Evolutionary conservation across 164 flowering plant genomes (phyloP).

Genomic region (Annona squamosa): DNA sequence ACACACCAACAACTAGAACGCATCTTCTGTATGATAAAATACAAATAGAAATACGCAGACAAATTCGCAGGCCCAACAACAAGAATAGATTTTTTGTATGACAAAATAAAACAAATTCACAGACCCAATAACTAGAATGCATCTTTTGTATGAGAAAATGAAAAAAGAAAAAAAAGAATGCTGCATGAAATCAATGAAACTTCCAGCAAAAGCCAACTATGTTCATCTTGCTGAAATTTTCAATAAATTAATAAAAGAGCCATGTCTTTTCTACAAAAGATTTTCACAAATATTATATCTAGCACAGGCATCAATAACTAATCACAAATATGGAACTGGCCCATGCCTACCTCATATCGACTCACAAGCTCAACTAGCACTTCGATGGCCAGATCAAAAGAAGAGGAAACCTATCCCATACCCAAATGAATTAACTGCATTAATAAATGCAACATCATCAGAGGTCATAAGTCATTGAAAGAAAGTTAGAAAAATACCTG

Average conservation of each 20-base stretch:
- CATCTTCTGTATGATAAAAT: background rate
- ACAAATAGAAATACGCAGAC: background rate
- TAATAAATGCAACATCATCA: background rate
- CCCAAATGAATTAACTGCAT: slow-evolving; percentile 1
- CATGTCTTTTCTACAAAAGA: background rate
- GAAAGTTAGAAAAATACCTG: slow-evolving; percentile 37
- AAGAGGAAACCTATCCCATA: slow-evolving; percentile 48
- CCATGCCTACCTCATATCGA: slow-evolving; percentile 70
- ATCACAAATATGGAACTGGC: background rate
- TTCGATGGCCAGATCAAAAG: slow-evolving; percentile 84
- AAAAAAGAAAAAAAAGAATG: background rate
- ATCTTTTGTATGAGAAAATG: background rate
- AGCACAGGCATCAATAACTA: background rate
- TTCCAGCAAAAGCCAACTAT: background rate
- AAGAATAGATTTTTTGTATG: background rate
- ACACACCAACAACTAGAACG: background rate
- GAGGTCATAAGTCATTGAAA: background rate
- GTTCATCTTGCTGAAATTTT: background rate
- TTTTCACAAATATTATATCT: too few species aligned
- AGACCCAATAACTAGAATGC: background rate
- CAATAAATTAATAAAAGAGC: background rate
- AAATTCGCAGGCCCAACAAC: background rate
- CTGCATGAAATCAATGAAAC: background rate
- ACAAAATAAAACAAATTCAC: background rate
- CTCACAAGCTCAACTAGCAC: slow-evolving; percentile 84